phyloP scores from a whole-genome alignment of 495 filamentous ascomycete genomes.

The Penicillium argentinense region DNA sequence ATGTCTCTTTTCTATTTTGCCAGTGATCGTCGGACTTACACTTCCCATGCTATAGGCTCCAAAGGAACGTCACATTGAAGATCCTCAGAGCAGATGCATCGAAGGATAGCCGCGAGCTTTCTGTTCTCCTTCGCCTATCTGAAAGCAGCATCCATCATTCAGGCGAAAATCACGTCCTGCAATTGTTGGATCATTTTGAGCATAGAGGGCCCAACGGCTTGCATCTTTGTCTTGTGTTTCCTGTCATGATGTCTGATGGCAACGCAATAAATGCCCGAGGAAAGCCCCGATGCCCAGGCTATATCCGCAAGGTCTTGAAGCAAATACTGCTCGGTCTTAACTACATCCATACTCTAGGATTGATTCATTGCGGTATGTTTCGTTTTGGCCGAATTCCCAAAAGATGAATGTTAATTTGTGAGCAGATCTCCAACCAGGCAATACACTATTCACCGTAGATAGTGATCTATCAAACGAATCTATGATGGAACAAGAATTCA shows the following conservation, averaged over 20 bases:
- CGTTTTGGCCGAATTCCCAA: not conserved
- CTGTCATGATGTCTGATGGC: constrained; percentile 23
- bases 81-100: constrained; percentile 30
- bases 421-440: constrained; percentile 12
- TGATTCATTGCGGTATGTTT: constrained; percentile 9
- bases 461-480: not conserved
- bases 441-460: constrained; percentile 8
- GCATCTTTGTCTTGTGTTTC: constrained; percentile 48
- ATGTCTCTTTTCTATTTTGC: constrained; percentile 2
- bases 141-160: constrained; percentile 15
- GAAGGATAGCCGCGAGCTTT: constrained; percentile 14
- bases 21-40: not conserved
- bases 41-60: constrained; percentile 5
- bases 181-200: constrained; percentile 43
- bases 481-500: constrained; percentile 14
- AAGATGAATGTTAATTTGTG: constrained; percentile 1
- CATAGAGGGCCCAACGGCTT: constrained; percentile 47
- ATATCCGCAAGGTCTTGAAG: constrained; percentile 7
- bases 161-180: constrained; percentile 33
- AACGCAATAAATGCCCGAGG: constrained; percentile 11
- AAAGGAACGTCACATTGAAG: constrained; percentile 35
- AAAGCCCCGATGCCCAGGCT: constrained; percentile 2
- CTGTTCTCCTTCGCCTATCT: constrained; percentile 17
- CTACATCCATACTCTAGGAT: constrained; percentile 3
- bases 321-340: constrained; percentile 4